Percentiles rank a stretch among this genome's conserved stretches.
phyloP scores from a whole-genome alignment of 805 yeast species.

The Yamadazyma insecticola region DNA sequence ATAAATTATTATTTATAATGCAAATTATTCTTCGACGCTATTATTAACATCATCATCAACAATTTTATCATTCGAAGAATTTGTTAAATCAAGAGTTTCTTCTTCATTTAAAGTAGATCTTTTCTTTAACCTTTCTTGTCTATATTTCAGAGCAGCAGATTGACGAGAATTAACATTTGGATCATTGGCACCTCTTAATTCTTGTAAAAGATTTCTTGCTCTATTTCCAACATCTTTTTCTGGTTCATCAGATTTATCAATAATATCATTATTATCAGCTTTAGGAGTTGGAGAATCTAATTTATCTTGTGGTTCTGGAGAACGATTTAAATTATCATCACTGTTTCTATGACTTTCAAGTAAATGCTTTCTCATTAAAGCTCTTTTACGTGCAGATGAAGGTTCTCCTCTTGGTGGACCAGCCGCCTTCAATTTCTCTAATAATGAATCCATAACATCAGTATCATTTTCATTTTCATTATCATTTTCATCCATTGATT shows the following conservation, averaged over 20 bases:
- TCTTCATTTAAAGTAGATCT: conserved; percentile 11
- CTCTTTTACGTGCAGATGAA: conserved; percentile 74
- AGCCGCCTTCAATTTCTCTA: conserved; percentile 83
- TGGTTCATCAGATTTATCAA: conserved; percentile 9
- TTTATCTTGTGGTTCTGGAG: conserved; percentile 1
- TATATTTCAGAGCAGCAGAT: conserved; percentile 38
- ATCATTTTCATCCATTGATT: conserved; percentile 26
- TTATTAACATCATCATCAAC: conserved; percentile 1
- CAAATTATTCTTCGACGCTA: too few species aligned
- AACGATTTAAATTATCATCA: conserved; percentile 1
- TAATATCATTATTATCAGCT: conserved; percentile 9
- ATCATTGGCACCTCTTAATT: conserved; percentile 41
- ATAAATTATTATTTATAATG: not conserved
- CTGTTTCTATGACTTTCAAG: conserved; percentile 25
- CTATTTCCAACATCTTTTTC: conserved; percentile 41
- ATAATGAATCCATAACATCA: conserved; percentile 76
- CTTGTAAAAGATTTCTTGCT: conserved; percentile 61
- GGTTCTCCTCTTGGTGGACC: conserved; percentile 78
- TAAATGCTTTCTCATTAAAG: conserved; percentile 63
- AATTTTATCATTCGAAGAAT: not conserved
- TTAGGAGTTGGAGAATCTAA: conserved; percentile 6
- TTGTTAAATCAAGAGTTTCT: conserved; percentile 2
- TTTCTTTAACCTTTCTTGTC: conserved; percentile 35
- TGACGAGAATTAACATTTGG: conserved; percentile 16
- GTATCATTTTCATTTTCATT: conserved; percentile 40